These are phyloP conservation scores for Phaeosphaeria sp. DNA, from an alignment of 2,329 filamentous ascomycete genomes.

Conservation along the genomic window DNA sequence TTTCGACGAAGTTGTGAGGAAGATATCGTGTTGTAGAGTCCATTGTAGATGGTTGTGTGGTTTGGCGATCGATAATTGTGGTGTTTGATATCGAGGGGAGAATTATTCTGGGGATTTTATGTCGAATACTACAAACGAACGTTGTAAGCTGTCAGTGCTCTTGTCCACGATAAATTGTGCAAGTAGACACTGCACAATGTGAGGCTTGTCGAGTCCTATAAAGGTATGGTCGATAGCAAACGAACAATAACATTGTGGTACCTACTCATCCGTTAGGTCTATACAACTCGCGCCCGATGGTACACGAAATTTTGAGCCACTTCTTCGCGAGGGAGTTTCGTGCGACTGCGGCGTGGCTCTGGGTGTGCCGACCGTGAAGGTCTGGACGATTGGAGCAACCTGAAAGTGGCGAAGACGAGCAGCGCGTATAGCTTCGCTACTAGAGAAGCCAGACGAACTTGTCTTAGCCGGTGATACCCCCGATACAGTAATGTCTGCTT, in stretches of 20 bases:
- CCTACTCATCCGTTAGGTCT: slow-evolving; percentile 19
- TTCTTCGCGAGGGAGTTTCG: background rate
- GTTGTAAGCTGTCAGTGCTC: too few relatives aligned
- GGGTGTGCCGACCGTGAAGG: background rate
- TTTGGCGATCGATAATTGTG: too few relatives aligned
- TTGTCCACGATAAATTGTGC: too few relatives aligned
- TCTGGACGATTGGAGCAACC: background rate
- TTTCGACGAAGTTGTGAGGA: too few relatives aligned
- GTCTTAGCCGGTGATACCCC: background rate
- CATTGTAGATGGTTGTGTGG: too few relatives aligned
- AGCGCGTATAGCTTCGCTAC: slow-evolving; percentile 14
- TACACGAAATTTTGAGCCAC: background rate
- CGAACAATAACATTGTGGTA: background rate
- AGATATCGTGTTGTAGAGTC: too few relatives aligned
- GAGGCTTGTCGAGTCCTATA: background rate
- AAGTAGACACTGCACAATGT: too few relatives aligned
- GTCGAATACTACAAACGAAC: too few relatives aligned
- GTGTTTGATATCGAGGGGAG: too few relatives aligned
- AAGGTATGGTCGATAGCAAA: background rate
- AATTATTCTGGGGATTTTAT: too few relatives aligned
- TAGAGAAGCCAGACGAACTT: background rate
- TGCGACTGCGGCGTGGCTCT: background rate
- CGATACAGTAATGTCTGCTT: background rate
- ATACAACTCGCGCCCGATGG: slow-evolving; percentile 12
- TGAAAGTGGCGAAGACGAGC: slow-evolving; percentile 21